Percentiles rank a stretch among this genome's conserved stretches.
Conservation (phyloP, 352 stramenopile genomes). For the Paralagenidium karlingii region DNA sequence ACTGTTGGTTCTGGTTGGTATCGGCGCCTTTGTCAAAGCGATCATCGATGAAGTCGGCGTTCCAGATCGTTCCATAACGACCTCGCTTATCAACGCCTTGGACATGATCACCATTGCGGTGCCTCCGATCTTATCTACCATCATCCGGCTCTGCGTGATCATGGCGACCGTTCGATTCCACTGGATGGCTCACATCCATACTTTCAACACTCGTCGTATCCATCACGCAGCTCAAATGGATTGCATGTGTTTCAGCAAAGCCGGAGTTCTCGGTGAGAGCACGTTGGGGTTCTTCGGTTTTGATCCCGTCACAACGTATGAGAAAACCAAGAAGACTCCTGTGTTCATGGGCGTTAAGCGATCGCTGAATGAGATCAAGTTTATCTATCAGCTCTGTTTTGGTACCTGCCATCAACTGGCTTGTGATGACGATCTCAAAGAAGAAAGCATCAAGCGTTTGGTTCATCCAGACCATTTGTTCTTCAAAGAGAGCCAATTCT, state of each 20-base stretch:
- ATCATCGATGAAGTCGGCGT: conserved; percentile 16
- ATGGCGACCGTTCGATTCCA: conserved; percentile 43
- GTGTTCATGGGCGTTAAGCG: no score
- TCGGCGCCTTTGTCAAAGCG: conserved; percentile 36
- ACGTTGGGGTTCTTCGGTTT: conserved; percentile 26
- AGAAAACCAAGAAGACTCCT: no score
- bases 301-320: conserved; percentile 3
- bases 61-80: conserved; percentile 11
- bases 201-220: conserved; percentile 48
- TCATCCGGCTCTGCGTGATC: conserved; percentile 35
- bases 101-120: conserved; percentile 59
- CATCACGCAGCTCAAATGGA: conserved; percentile 34
- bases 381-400: no score
- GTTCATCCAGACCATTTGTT: no score
- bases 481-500: no score
- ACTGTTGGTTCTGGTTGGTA: conserved; percentile 23
- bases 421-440: no score
- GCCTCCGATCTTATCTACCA: conserved; percentile 33
- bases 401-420: no score
- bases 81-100: conserved; percentile 29
- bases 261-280: conserved; percentile 35
- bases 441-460: no score
- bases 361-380: no score
- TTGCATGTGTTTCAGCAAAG: conserved; percentile 59
- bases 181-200: conserved; percentile 29